These are phyloP conservation scores for Penicillium sp. DNA, from an alignment of 2,329 filamentous ascomycete genomes.

Conservation along the genomic window DNA sequence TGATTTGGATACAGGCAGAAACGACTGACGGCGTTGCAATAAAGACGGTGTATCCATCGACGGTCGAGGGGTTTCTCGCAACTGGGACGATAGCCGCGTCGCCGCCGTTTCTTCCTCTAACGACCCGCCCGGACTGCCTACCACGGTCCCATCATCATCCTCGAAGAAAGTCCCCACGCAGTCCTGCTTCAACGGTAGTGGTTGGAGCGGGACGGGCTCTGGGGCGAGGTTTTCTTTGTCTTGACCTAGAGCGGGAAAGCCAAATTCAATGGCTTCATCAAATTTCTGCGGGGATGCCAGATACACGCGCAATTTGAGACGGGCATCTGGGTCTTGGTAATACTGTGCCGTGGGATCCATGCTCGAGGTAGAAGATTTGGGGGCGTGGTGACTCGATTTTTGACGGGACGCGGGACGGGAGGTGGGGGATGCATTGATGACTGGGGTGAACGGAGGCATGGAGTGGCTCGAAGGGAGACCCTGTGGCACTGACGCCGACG, in stretches of 20 bases:
- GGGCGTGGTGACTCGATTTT: slow-evolving; percentile 56
- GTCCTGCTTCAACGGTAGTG: slow-evolving; percentile 41
- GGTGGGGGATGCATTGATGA: slow-evolving; percentile 23
- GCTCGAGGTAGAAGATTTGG: slow-evolving; percentile 50
- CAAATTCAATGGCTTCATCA: slow-evolving; percentile 90
- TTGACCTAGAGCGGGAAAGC: slow-evolving; percentile 62
- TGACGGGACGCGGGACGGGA: slow-evolving; percentile 43
- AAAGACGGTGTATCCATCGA: slow-evolving; percentile 18
- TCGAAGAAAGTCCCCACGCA: slow-evolving; percentile 52
- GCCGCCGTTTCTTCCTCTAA: slow-evolving; percentile 27
- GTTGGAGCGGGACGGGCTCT: slow-evolving; percentile 3
- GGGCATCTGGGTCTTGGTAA: slow-evolving; percentile 86
- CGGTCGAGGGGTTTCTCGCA: slow-evolving; percentile 12
- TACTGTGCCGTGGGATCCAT: slow-evolving; percentile 73
- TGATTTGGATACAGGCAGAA: slow-evolving; percentile 29
- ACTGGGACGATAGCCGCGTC: slow-evolving; percentile 7
- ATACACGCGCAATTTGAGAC: slow-evolving; percentile 80
- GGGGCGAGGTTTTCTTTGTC: slow-evolving; percentile 29
- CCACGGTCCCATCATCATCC: slow-evolving; percentile 47
- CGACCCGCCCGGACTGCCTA: slow-evolving; percentile 29
- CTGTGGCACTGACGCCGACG: slow-evolving; percentile 36
- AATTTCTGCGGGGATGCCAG: slow-evolving; percentile 90
- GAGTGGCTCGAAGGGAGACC: slow-evolving; percentile 39
- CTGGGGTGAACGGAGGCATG: slow-evolving; percentile 3
- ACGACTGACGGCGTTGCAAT: slow-evolving; percentile 17